phyloP scores from a whole-genome alignment of 352 stramenopile genomes.

The Globisporangium takayamanum region DNA sequence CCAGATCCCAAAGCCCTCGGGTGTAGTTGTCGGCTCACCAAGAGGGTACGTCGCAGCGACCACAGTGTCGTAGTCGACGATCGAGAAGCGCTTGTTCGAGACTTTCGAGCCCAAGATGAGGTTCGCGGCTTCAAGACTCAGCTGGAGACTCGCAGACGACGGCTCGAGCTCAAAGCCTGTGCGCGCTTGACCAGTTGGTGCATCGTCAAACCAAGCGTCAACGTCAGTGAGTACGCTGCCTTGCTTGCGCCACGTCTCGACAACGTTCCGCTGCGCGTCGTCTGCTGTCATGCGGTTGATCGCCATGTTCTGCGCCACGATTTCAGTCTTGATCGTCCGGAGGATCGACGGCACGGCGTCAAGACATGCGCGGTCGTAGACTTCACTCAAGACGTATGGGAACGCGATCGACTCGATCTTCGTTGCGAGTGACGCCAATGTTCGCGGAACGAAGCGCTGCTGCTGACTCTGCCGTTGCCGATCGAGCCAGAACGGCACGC shows the following conservation, averaged over 20 bases:
- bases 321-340: conserved; percentile 55
- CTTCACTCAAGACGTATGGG: conserved; percentile 51
- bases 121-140: conserved; percentile 52
- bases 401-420: conserved; percentile 49
- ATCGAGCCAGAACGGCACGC: conserved; percentile 35
- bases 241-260: conserved; percentile 44
- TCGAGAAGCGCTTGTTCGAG: conserved; percentile 58
- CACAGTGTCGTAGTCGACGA: conserved; percentile 51
- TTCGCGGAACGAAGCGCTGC: conserved; percentile 36
- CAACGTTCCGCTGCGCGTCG: conserved; percentile 33
- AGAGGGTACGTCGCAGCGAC: conserved; percentile 19
- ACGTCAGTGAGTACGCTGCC: conserved; percentile 38
- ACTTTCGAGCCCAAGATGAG: conserved; percentile 41
- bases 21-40: conserved; percentile 24
- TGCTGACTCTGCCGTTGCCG: conserved; percentile 34
- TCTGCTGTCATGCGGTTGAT: conserved; percentile 30
- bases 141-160: conserved; percentile 21
- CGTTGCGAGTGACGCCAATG: conserved; percentile 31
- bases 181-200: conserved; percentile 31
- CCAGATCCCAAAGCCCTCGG: conserved; percentile 65
- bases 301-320: conserved; percentile 39
- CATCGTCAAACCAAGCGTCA: conserved; percentile 60
- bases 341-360: conserved; percentile 55
- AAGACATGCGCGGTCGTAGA: conserved; percentile 52
- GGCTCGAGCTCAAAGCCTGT: conserved; percentile 62